phyloP scores from a whole-genome alignment of 768 basidiomycete species.

The Auriscalpium orientale region DNA sequence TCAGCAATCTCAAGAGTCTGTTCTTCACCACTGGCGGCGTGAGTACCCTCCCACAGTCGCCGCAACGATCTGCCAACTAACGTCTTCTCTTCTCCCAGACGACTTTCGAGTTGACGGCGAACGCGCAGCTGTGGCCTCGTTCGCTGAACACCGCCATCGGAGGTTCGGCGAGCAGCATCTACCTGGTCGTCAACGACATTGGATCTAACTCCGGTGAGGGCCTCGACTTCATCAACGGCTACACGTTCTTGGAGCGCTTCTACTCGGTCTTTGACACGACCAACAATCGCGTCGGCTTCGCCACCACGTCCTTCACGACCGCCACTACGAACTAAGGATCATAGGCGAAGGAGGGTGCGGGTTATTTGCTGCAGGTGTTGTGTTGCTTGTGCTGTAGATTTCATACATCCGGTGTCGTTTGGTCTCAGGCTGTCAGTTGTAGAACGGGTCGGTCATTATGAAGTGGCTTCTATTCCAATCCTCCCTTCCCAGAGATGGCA shows the following conservation, averaged over 20 bases:
- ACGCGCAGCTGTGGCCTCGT: slow-evolving; percentile 37
- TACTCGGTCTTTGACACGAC: slow-evolving; percentile 59
- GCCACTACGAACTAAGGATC: slow-evolving; percentile 31
- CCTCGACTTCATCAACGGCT: slow-evolving; percentile 50
- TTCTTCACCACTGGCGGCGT: slow-evolving; percentile 26
- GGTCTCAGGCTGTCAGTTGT: no score
- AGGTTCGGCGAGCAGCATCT: slow-evolving; percentile 28
- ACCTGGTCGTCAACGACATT: slow-evolving; percentile 31
- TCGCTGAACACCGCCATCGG: slow-evolving; percentile 38
- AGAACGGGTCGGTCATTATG: no score
- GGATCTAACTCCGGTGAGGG: slow-evolving; percentile 37
- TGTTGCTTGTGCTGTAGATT: no score
- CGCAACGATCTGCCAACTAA: background rate
- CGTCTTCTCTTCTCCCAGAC: slow-evolving; percentile 7
- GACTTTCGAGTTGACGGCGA: slow-evolving; percentile 33
- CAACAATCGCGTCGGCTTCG: slow-evolving; percentile 49
- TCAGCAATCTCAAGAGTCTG: slow-evolving; percentile 23
- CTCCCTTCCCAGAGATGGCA: no score
- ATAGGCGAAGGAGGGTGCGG: no score
- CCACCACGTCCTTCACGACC: slow-evolving; percentile 41
- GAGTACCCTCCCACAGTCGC: slow-evolving; percentile 5
- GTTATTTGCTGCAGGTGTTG: no score
- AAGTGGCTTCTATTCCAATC: no score
- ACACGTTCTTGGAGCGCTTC: slow-evolving; percentile 52
- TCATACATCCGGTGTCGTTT: no score